Conservation (phyloP, 2,329 filamentous ascomycete species). For the Whalleya microplaca region DNA sequence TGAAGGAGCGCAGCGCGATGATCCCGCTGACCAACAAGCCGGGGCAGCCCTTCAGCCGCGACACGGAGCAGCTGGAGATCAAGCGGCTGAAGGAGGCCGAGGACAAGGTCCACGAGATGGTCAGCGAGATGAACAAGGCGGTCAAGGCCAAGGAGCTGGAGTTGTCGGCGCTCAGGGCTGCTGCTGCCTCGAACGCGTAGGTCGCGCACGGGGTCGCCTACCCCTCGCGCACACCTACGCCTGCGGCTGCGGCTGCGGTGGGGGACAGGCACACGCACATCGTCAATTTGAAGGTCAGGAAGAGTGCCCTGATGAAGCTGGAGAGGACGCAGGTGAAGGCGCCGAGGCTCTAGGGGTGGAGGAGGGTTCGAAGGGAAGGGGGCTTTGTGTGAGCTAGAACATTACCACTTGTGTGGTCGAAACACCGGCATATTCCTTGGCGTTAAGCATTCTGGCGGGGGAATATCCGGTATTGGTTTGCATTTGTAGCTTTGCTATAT, state of each 20-base stretch:
- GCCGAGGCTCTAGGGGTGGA: not conserved
- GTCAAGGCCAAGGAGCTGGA: slow-evolving; percentile 67
- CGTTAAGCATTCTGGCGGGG: not conserved
- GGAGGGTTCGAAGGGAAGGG: too few species aligned
- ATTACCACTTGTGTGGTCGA: too few species aligned
- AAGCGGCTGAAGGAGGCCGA: slow-evolving; percentile 66
- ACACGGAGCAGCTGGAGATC: slow-evolving; percentile 68
- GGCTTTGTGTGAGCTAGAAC: not conserved
- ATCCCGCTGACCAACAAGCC: slow-evolving; percentile 70
- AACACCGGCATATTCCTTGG: not conserved
- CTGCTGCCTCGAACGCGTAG: slow-evolving; percentile 48
- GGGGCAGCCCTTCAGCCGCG: slow-evolving; percentile 72
- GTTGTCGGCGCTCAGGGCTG: slow-evolving; percentile 63
- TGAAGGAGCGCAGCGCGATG: slow-evolving; percentile 69
- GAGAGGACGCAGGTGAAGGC: not conserved
- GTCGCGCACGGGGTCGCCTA: slow-evolving; percentile 7
- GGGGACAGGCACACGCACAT: not conserved
- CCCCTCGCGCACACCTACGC: too few species aligned
- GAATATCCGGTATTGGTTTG: not conserved
- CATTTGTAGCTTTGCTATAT: not conserved
- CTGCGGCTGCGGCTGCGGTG: not conserved
- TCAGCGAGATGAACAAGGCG: slow-evolving; percentile 60
- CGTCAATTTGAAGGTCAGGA: slow-evolving; percentile 3
- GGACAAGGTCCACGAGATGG: slow-evolving; percentile 64
- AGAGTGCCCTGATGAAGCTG: not conserved